A percentile compares a stretch with the other conserved stretches of the same genome.
phyloP scores from a whole-genome alignment of 352 stramenopile genomes.

The Blastocystis sp. region DNA sequence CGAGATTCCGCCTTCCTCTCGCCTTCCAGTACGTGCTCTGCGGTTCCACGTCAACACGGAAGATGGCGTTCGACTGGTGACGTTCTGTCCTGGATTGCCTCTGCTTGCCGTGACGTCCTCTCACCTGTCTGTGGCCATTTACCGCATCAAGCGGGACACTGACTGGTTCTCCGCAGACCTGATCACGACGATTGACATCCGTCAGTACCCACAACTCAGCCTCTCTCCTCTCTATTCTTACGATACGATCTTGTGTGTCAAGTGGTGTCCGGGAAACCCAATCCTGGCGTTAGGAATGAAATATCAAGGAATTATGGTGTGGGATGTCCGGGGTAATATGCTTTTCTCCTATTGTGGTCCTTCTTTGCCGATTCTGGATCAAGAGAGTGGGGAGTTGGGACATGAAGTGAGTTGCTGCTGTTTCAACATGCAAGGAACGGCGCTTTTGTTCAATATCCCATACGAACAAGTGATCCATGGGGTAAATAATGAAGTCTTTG shows the following conservation, averaged over 20 bases:
- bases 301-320: constrained; percentile 50
- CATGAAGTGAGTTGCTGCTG: constrained; percentile 27
- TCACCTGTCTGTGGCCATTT: constrained; percentile 8
- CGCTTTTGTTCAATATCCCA: constrained; percentile 31
- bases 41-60: background rate
- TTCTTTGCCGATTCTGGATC: background rate
- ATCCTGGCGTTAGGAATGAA: background rate
- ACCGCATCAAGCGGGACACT: background rate
- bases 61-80: background rate
- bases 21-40: background rate
- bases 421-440: constrained; percentile 3
- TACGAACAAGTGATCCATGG: constrained; percentile 15
- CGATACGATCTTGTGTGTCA: background rate
- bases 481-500: background rate
- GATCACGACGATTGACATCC: constrained; percentile 13
- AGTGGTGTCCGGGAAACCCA: background rate
- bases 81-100: background rate
- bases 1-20: background rate
- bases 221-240: background rate
- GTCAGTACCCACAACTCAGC: background rate
- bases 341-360: background rate
- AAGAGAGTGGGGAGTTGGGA: background rate
- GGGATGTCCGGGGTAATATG: background rate
- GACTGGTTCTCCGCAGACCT: background rate
- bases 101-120: background rate